These are phyloP conservation scores for Coprinopsis cinerea DNA, from an alignment of 768 basidiomycete species.

Conservation along the genomic window DNA sequence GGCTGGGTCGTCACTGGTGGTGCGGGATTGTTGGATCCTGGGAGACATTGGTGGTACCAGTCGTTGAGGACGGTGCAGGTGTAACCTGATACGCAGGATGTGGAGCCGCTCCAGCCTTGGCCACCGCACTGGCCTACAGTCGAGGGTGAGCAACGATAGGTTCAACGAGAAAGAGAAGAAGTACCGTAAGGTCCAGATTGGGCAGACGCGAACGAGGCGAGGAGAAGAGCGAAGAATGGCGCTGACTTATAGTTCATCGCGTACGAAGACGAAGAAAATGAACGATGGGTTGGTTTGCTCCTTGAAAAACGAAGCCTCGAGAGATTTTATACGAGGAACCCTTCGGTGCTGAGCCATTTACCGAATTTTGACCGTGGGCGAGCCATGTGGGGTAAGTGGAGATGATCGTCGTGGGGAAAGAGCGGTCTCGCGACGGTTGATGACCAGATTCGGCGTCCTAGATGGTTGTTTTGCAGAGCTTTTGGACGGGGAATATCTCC, in stretches of 20 bases:
- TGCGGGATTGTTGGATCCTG: constrained; percentile 26
- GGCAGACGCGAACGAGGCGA: not conserved
- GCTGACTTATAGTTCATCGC: not conserved
- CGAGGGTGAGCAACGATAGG: no score
- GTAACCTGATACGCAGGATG: constrained; percentile 42
- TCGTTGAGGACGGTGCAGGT: constrained; percentile 38
- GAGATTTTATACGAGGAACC: not conserved
- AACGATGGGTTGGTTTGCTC: not conserved
- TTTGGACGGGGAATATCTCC: no score
- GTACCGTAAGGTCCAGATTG: not conserved
- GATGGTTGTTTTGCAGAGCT: no score
- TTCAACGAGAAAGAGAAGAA: not conserved
- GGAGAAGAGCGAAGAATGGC: not conserved
- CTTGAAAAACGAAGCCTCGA: not conserved
- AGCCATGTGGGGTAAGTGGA: no score
- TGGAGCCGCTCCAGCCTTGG: constrained; percentile 45
- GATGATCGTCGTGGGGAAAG: no score
- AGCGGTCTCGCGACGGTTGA: no score
- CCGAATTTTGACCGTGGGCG: not conserved
- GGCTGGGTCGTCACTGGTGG: constrained; percentile 11
- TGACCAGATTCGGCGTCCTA: no score
- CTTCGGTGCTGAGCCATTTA: not conserved
- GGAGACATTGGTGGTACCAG: constrained; percentile 52
- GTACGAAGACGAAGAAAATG: no score
- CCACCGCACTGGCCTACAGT: constrained; percentile 44